These are phyloP conservation scores for Colletotrichum euphorbiae DNA, from an alignment of 2,329 filamentous ascomycete genomes.

Conservation along the genomic window DNA sequence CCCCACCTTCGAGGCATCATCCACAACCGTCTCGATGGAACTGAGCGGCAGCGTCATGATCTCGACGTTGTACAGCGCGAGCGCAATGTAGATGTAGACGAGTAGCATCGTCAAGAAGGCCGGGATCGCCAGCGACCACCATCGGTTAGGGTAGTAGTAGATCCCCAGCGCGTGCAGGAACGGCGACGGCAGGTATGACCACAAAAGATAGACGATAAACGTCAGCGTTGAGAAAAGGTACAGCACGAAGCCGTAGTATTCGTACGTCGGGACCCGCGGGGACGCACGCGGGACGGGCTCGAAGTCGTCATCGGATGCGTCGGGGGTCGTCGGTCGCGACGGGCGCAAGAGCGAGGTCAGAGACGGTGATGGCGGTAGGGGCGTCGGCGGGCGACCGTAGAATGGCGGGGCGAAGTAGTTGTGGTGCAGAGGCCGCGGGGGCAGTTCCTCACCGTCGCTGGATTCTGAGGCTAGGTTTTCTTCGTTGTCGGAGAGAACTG, in stretches of 20 bases:
- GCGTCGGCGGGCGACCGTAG: slow-evolving; percentile 96
- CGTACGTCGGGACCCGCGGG: slow-evolving; percentile 97
- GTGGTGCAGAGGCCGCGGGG: slow-evolving; percentile 60
- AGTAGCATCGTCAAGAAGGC: slow-evolving; percentile 89
- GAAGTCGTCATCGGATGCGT: slow-evolving; percentile 88
- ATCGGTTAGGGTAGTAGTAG: slow-evolving; percentile 95
- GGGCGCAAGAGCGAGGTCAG: slow-evolving; percentile 91
- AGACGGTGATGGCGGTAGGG: slow-evolving; percentile 90
- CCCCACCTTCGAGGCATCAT: slow-evolving; percentile 88
- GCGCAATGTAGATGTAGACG: slow-evolving; percentile 92
- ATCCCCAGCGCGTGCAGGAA: slow-evolving; percentile 94
- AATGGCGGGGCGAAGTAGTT: slow-evolving; percentile 83
- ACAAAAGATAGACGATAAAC: slow-evolving; percentile 79
- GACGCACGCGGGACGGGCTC: slow-evolving; percentile 83
- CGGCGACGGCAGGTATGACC: slow-evolving; percentile 92
- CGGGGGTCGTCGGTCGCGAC: slow-evolving; percentile 92
- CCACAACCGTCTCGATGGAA: slow-evolving; percentile 89
- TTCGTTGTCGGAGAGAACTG: slow-evolving; percentile 37
- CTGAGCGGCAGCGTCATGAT: slow-evolving; percentile 85
- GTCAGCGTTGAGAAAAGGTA: slow-evolving; percentile 89
- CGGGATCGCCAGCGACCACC: slow-evolving; percentile 96
- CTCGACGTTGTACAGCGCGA: slow-evolving; percentile 90
- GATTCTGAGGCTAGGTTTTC: slow-evolving; percentile 38
- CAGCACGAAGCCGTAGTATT: slow-evolving; percentile 98
- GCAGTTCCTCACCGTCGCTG: slow-evolving; percentile 47